Conservation (phyloP, 192 early-diverging fungal genomes). For the Gaertneriomyces sp. region DNA sequence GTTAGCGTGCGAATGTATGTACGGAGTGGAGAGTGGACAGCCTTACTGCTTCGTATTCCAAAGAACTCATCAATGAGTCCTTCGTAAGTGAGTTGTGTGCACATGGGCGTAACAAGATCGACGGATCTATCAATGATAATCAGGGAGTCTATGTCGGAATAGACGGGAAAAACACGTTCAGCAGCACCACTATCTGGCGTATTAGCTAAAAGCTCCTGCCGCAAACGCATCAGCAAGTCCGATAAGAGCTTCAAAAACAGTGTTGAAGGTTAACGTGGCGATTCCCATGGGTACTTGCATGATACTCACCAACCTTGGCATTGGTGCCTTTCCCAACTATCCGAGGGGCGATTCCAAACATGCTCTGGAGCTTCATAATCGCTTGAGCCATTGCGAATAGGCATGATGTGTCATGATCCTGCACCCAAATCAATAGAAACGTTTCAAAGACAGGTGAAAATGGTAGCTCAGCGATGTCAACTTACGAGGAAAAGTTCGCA, state of each 20-base stretch:
- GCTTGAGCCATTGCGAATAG: constrained; percentile 73
- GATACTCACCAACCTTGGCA: constrained; percentile 32
- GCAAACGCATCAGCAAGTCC: constrained; percentile 80
- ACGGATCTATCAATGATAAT: constrained; percentile 88
- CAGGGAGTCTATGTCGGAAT: constrained; percentile 63
- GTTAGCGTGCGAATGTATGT: not conserved
- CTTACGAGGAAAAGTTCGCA: constrained; percentile 74
- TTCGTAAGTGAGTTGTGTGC: constrained; percentile 95
- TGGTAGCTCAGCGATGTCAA: not conserved
- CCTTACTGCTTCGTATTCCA: constrained; percentile 70
- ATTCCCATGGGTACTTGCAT: too few relatives aligned
- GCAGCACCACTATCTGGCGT: constrained; percentile 7
- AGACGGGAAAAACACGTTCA: constrained; percentile 26
- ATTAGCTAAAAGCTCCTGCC: constrained; percentile 61
- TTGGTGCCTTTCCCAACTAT: constrained; percentile 87
- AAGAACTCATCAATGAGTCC: constrained; percentile 93
- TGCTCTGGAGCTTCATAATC: constrained; percentile 83
- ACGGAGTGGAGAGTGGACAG: not conserved
- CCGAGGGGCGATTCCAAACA: constrained; percentile 85
- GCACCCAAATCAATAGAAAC: not conserved
- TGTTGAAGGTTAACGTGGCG: too few relatives aligned
- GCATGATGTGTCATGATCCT: constrained; percentile 74
- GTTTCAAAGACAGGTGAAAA: not conserved
- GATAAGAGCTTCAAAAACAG: constrained; percentile 15
- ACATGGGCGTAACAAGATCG: constrained; percentile 86